Conservation (phyloP, 2,329 filamentous ascomycete genomes). For the Penicillium concentricum region DNA sequence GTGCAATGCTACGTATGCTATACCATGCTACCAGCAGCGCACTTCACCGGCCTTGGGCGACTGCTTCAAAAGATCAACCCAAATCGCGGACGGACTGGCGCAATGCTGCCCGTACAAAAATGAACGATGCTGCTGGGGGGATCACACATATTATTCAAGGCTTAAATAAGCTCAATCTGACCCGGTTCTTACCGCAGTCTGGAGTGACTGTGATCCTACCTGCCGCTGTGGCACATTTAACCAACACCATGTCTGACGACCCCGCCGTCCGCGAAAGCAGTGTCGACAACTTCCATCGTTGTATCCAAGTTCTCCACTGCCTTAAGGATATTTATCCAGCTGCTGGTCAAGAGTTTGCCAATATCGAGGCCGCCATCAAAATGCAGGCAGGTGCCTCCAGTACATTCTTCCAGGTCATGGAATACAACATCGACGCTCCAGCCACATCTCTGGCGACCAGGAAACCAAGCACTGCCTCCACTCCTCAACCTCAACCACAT, state of each 20-base stretch:
- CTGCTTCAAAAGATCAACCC: slow-evolving; percentile 50
- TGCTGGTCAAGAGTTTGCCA: slow-evolving; percentile 66
- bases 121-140: slow-evolving; percentile 75
- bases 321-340: slow-evolving; percentile 82
- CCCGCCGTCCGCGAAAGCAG: slow-evolving; percentile 67
- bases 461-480: slow-evolving; percentile 17
- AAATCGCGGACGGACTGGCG: slow-evolving; percentile 54
- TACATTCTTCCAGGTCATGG: slow-evolving; percentile 35
- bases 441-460: slow-evolving; percentile 10
- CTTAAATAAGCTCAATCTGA: slow-evolving; percentile 67
- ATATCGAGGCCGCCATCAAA: slow-evolving; percentile 36
- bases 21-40: slow-evolving; percentile 89
- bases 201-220: slow-evolving; percentile 83
- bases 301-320: slow-evolving; percentile 80
- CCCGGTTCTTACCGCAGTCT: slow-evolving; percentile 75
- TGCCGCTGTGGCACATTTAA: slow-evolving; percentile 82
- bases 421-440: slow-evolving; percentile 23
- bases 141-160: slow-evolving; percentile 78
- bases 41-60: slow-evolving; percentile 81
- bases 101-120: slow-evolving; percentile 73
- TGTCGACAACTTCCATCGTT: slow-evolving; percentile 74
- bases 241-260: slow-evolving; percentile 78
- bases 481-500: slow-evolving; percentile 8
- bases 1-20: slow-evolving; percentile 83
- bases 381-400: slow-evolving; percentile 29